Conservation (phyloP, 2,329 filamentous ascomycete species). For the Ceratocystis cubensis region DNA sequence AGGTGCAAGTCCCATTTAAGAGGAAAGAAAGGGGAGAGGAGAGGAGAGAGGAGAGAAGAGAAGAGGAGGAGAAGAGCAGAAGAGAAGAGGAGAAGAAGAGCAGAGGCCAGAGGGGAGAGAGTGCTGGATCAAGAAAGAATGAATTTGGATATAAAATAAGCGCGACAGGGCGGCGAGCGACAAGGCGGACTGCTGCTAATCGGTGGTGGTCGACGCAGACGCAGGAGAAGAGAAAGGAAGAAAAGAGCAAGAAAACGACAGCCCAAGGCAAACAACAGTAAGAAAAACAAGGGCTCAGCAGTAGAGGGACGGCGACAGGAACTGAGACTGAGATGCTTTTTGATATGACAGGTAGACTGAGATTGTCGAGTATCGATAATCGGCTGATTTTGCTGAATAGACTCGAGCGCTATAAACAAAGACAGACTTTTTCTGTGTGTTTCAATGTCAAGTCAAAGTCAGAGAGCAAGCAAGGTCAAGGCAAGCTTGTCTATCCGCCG, state of each 20-base stretch:
- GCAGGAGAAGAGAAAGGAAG: not conserved
- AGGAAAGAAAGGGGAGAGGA: not conserved
- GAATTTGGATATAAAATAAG: not conserved
- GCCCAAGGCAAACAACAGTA: not conserved
- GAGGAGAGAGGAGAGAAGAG: too few species aligned
- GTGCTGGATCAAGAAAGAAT: too few species aligned
- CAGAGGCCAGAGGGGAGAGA: too few species aligned
- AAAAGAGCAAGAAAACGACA: not conserved
- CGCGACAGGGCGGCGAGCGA: not conserved
- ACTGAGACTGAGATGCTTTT: not conserved
- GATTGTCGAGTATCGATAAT: not conserved
- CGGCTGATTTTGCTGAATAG: not conserved
- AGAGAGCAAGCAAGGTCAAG: not conserved
- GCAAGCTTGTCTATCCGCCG: not conserved
- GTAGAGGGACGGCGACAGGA: not conserved
- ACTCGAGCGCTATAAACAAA: slow-evolving; percentile 1
- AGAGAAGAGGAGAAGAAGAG: too few species aligned
- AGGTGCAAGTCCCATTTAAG: not conserved
- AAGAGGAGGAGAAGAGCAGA: too few species aligned
- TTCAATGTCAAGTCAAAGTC: not conserved
- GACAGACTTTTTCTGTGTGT: not conserved
- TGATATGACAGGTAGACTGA: not conserved
- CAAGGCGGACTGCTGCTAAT: not conserved
- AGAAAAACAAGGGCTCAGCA: not conserved
- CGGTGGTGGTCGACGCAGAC: not conserved